Evolutionary conservation across 306 rosid genomes (phyloP).

Genomic region (Albizia julibrissin): DNA sequence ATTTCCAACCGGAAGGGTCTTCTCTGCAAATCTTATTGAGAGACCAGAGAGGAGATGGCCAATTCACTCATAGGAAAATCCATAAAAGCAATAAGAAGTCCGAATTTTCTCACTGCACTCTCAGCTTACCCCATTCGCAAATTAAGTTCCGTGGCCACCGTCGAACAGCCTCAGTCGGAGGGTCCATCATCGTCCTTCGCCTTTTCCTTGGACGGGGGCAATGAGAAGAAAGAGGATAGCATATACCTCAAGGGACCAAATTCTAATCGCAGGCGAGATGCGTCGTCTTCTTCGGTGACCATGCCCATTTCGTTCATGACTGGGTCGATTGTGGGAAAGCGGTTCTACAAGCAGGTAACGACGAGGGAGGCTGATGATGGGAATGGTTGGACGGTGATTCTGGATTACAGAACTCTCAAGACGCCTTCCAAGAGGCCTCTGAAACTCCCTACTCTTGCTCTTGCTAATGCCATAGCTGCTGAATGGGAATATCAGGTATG

Average conservation of each 20-base stretch:
- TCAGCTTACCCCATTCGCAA: constrained; percentile 35
- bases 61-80: constrained; percentile 39
- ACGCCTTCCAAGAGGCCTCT: constrained; percentile 65
- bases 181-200: constrained; percentile 50
- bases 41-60: constrained; percentile 40
- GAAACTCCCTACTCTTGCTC: constrained; percentile 72
- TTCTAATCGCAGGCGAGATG: constrained; percentile 36
- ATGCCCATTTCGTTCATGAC: constrained; percentile 96
- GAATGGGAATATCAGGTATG: constrained; percentile 96
- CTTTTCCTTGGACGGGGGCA: constrained; percentile 55
- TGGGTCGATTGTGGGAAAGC: constrained; percentile 85
- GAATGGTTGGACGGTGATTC: constrained; percentile 86
- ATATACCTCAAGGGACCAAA: constrained; percentile 51
- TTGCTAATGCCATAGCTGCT: constrained; percentile 85
- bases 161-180: constrained; percentile 43
- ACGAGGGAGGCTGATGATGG: constrained; percentile 77
- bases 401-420: constrained; percentile 82
- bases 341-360: constrained; percentile 72
- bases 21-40: background rate
- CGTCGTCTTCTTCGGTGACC: constrained; percentile 61
- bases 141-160: constrained; percentile 46
- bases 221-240: constrained; percentile 22
- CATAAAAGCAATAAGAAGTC: constrained; percentile 25
- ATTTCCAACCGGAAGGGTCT: background rate
- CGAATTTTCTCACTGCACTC: constrained; percentile 24